A percentile compares a stretch with the other conserved stretches of the same genome.
These are phyloP conservation scores for Candolleomyces eurysporus DNA, from an alignment of 768 basidiomycete species.

Conservation along the genomic window DNA sequence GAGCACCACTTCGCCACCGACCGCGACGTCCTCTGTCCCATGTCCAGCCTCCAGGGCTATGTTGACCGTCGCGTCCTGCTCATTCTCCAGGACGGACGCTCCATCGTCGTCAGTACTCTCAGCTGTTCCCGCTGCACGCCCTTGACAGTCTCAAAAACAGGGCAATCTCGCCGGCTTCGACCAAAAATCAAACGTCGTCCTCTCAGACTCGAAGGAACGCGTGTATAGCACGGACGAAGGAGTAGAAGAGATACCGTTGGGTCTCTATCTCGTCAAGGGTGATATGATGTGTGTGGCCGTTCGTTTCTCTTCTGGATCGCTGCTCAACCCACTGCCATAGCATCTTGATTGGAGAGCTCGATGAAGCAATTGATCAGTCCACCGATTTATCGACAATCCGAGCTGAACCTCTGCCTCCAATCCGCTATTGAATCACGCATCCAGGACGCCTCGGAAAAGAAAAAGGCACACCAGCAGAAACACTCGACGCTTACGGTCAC, in stretches of 20 bases:
- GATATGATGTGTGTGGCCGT: constrained; percentile 85
- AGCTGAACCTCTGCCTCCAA: constrained; percentile 85
- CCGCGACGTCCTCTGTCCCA: constrained; percentile 30
- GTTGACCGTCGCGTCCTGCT: constrained; percentile 91
- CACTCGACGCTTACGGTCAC: neutral
- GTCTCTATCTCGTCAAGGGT: constrained; percentile 95
- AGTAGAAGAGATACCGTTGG: constrained; percentile 92
- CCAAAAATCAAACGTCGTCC: constrained; percentile 93
- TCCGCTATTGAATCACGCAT: constrained; percentile 56
- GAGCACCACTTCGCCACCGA: constrained; percentile 3
- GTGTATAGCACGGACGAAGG: constrained; percentile 89
- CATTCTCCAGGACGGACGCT: constrained; percentile 93
- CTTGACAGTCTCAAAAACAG: constrained; percentile 35
- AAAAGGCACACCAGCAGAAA: no score
- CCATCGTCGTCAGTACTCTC: constrained; percentile 72
- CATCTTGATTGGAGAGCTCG: constrained; percentile 81
- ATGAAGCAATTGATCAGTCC: constrained; percentile 74
- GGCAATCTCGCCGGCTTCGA: constrained; percentile 91
- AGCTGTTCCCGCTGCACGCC: constrained; percentile 1
- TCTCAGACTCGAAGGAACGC: constrained; percentile 91
- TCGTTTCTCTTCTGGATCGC: neutral
- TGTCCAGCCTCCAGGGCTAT: constrained; percentile 91
- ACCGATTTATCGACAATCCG: constrained; percentile 75
- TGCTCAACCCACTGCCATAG: constrained; percentile 26
- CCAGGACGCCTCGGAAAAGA: neutral